A percentile compares a stretch with the other conserved stretches of the same genome.
These are phyloP conservation scores for Rosa rugosa DNA, from an alignment of 306 rosid species.

Conservation along the genomic window DNA sequence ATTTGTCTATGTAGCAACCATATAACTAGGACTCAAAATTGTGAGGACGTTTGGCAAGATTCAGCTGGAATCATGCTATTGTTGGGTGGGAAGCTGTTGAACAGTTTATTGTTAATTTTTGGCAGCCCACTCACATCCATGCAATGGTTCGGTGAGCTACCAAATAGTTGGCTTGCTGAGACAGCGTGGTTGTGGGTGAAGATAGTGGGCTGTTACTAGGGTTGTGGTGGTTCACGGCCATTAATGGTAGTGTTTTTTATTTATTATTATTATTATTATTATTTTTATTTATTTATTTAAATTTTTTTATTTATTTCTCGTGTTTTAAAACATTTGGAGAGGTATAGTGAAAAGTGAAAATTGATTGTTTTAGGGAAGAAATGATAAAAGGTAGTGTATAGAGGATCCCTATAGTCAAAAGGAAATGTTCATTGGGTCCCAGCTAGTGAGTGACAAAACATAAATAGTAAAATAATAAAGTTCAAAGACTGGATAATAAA, in stretches of 20 bases:
- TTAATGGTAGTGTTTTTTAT: background rate
- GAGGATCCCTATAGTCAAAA: background rate
- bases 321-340: background rate
- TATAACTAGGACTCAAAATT: background rate
- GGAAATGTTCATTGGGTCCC: background rate
- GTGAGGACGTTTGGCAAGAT: background rate
- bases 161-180: background rate
- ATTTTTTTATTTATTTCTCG: background rate
- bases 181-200: background rate
- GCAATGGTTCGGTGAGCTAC: background rate
- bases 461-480: background rate
- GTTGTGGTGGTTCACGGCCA: background rate
- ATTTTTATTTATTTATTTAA: rapidly evolving
- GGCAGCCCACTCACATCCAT: background rate
- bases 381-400: background rate
- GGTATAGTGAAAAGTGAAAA: background rate
- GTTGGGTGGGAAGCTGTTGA: background rate
- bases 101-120: background rate
- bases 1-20: background rate
- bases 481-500: background rate
- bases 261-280: no score
- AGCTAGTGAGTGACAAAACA: background rate
- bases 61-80: background rate
- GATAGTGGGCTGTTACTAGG: background rate
- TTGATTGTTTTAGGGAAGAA: background rate